These are phyloP conservation scores for Colletotrichum paranaense DNA, from an alignment of 2,329 filamentous ascomycete species.

Conservation along the genomic window DNA sequence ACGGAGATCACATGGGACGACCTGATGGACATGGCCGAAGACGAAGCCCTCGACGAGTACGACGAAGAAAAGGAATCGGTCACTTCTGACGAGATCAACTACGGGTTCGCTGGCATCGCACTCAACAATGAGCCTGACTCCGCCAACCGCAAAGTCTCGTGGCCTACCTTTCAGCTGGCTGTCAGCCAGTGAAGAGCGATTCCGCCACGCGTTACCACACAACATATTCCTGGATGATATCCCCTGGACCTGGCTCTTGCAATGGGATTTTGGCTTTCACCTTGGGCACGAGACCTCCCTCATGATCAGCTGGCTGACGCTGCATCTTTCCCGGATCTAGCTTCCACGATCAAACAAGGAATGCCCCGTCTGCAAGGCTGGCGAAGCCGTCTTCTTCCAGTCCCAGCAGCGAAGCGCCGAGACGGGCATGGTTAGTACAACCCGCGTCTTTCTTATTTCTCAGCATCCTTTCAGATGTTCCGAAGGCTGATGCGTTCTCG, in stretches of 20 bases:
- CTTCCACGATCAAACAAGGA: constrained; percentile 89
- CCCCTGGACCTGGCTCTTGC: constrained; percentile 17
- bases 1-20: constrained; percentile 31
- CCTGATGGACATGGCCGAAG: constrained; percentile 39
- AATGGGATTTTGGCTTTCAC: constrained; percentile 36
- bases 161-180: constrained; percentile 32
- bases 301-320: constrained; percentile 54
- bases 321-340: constrained; percentile 64
- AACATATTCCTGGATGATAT: not conserved
- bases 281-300: constrained; percentile 34
- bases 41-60: constrained; percentile 50
- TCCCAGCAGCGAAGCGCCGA: constrained; percentile 96
- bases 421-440: constrained; percentile 89
- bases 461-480: not conserved
- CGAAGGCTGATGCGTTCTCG: constrained; percentile 39
- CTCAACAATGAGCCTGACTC: constrained; percentile 8
- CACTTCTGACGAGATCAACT: constrained; percentile 22
- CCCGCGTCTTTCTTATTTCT: not conserved
- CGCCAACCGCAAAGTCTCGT: constrained; percentile 14
- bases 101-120: constrained; percentile 12
- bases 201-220: not conserved
- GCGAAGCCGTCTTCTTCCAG: constrained; percentile 98
- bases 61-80: constrained; percentile 47
- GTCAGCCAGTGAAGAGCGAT: constrained; percentile 17
- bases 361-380: constrained; percentile 86